phyloP scores from a whole-genome alignment of 2,329 filamentous ascomycete genomes.

The Penicillium sp. region DNA sequence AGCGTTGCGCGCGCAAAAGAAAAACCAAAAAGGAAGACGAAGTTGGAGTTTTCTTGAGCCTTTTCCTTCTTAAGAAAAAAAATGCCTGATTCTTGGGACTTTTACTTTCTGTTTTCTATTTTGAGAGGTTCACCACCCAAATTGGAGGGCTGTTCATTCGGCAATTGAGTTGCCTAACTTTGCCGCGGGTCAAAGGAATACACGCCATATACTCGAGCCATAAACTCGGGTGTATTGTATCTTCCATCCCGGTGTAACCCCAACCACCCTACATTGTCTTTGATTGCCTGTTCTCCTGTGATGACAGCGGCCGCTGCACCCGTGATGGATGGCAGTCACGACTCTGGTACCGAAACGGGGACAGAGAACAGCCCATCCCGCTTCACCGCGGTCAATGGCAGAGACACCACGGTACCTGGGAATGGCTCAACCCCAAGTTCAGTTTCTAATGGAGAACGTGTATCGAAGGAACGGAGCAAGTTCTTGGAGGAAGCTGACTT shows the following conservation, averaged over 20 bases:
- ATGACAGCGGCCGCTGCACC: slow-evolving; percentile 39
- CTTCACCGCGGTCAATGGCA: slow-evolving; percentile 48
- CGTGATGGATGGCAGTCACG: slow-evolving; percentile 30
- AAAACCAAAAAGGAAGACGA: not conserved
- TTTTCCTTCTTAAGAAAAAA: not conserved
- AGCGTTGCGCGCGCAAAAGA: not conserved
- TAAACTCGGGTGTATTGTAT: not conserved
- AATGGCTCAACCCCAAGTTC: not conserved
- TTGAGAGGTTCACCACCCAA: not conserved
- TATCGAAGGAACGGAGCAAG: slow-evolving; percentile 10
- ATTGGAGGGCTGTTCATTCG: not conserved
- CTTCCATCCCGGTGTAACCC: not conserved
- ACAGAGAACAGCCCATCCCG: slow-evolving; percentile 43
- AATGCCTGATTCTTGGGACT: not conserved
- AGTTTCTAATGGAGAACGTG: not conserved
- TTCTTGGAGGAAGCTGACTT: no score
- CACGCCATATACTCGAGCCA: not conserved
- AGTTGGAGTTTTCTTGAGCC: no score
- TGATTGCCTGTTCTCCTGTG: slow-evolving; percentile 7
- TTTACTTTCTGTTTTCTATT: not conserved
- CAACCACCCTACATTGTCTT: not conserved
- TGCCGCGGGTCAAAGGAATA: not conserved
- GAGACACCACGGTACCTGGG: slow-evolving; percentile 26
- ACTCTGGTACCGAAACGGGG: slow-evolving; percentile 35
- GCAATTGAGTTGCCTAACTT: not conserved